Conservation (phyloP, 2,329 filamentous ascomycete genomes). For the Hymenoscyphus linearis region DNA sequence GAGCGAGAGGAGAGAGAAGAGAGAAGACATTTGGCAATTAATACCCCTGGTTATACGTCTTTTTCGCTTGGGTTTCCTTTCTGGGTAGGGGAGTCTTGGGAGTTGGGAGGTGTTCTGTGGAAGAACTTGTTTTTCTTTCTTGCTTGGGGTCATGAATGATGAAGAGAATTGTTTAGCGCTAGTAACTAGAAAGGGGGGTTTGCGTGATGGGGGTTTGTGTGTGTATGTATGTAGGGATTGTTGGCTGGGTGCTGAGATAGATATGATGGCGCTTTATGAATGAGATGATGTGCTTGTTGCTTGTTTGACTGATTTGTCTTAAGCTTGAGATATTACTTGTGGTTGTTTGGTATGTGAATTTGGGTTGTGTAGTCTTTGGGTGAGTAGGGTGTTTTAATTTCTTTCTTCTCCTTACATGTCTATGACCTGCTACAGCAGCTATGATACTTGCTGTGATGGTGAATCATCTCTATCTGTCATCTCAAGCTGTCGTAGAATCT, state of each 20-base stretch:
- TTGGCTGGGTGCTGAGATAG: background rate
- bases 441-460: too few species aligned
- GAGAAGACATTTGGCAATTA: background rate
- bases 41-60: background rate
- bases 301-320: too few species aligned
- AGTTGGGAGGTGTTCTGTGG: background rate
- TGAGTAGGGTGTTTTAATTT: too few species aligned
- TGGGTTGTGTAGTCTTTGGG: too few species aligned
- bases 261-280: background rate
- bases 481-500: too few species aligned
- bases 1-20: background rate
- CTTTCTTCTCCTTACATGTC: too few species aligned
- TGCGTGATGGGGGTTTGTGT: too few species aligned
- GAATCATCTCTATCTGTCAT: too few species aligned
- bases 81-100: constrained; percentile 17
- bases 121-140: too few species aligned
- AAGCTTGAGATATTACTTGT: too few species aligned
- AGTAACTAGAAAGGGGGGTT: background rate
- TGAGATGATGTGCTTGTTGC: background rate
- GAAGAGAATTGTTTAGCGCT: background rate
- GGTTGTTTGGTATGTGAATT: too few species aligned
- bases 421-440: too few species aligned
- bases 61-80: background rate
- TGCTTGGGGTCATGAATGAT: background rate
- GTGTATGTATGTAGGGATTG: background rate